A percentile compares a stretch with the other conserved stretches of the same genome.
phyloP scores from a whole-genome alignment of 768 basidiomycete genomes.

The Collybiopsis confluens region DNA sequence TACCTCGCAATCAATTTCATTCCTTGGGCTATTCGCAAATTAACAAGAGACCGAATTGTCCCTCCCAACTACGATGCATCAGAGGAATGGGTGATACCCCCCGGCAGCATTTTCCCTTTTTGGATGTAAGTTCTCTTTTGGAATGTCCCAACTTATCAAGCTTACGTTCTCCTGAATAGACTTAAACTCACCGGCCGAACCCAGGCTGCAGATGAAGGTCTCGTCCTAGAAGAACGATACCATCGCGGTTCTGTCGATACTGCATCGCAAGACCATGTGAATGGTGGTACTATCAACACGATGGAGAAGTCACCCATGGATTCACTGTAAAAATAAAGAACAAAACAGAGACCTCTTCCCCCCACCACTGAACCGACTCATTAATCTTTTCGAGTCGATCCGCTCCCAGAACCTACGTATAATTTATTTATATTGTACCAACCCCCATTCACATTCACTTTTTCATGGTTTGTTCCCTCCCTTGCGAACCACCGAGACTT shows the following conservation, averaged over 20 bases:
- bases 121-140: slow-evolving; percentile 53
- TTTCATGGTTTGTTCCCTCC: too few relatives aligned
- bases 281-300: slow-evolving; percentile 13
- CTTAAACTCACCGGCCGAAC: slow-evolving; percentile 20
- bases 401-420: too few relatives aligned
- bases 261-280: slow-evolving; percentile 21
- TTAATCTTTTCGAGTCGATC: too few relatives aligned
- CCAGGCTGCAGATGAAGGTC: slow-evolving; percentile 17
- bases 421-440: too few relatives aligned
- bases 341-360: not conserved
- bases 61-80: slow-evolving; percentile 62
- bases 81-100: slow-evolving; percentile 70
- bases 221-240: slow-evolving; percentile 23
- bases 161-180: slow-evolving; percentile 10
- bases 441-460: too few relatives aligned
- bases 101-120: slow-evolving; percentile 60
- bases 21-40: slow-evolving; percentile 51
- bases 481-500: too few relatives aligned
- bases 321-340: not conserved
- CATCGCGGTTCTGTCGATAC: slow-evolving; percentile 29
- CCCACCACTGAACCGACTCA: too few relatives aligned
- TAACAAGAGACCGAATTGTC: slow-evolving; percentile 52
- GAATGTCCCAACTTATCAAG: not conserved
- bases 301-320: slow-evolving; percentile 5
- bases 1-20: slow-evolving; percentile 73